A percentile compares a stretch with the other conserved stretches of the same genome.
Conservation (phyloP, 2,329 filamentous ascomycete genomes). For the Trichoderma sp. region DNA sequence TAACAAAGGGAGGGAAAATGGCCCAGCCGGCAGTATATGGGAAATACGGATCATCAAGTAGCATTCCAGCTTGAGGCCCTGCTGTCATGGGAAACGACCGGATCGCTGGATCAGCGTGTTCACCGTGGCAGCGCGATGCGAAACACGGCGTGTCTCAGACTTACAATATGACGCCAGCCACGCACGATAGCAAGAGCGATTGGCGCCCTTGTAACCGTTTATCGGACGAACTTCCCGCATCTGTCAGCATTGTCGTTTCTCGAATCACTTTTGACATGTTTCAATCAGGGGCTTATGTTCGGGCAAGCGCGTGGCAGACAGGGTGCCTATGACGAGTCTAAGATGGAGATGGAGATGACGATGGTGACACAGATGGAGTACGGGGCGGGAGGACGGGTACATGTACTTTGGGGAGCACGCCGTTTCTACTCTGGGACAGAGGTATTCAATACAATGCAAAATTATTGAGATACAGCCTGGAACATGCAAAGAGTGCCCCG, state of each 20-base stretch:
- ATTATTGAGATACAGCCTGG: background rate
- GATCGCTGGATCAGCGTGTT: background rate
- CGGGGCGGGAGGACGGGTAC: background rate
- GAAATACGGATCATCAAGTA: background rate
- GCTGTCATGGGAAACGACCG: slow-evolving; percentile 5
- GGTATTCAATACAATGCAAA: background rate
- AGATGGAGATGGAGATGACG: background rate
- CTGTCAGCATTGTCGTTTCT: slow-evolving; percentile 4
- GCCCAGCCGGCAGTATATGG: background rate
- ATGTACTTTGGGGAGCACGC: background rate
- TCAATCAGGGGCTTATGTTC: background rate
- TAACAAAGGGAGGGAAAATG: background rate
- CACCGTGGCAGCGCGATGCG: background rate
- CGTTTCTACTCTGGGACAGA: rapidly evolving
- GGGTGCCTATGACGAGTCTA: background rate
- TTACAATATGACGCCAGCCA: slow-evolving; percentile 13
- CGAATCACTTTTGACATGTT: slow-evolving; percentile 7
- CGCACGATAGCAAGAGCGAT: slow-evolving; percentile 1
- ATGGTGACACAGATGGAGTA: background rate
- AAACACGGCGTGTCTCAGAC: slow-evolving; percentile 18
- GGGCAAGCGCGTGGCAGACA: slow-evolving; percentile 11
- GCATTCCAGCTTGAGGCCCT: background rate
- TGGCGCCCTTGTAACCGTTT: background rate
- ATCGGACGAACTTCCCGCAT: slow-evolving; percentile 6
- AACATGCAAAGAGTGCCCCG: background rate